phyloP scores from a whole-genome alignment of 257 asterid species.

The Schizonepeta tenuifolia region DNA sequence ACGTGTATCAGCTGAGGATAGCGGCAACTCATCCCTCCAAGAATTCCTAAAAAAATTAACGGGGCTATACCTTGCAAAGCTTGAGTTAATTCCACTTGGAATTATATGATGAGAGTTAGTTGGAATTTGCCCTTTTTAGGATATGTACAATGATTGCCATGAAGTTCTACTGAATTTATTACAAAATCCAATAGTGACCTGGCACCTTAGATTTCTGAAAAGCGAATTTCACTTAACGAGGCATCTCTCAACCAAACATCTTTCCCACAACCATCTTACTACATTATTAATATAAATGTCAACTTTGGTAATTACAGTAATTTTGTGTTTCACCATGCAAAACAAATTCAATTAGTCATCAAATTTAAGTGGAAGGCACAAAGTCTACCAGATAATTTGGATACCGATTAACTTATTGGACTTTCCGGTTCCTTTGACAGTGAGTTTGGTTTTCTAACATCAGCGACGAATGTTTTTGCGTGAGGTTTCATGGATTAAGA shows the following conservation, averaged over 20 bases:
- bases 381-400: neutral
- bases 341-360: neutral
- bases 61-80: no score
- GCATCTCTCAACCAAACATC: neutral
- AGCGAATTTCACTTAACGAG: neutral
- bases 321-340: neutral
- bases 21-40: no score
- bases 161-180: no score
- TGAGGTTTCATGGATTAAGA: neutral
- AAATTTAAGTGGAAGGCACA: neutral
- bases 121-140: no score
- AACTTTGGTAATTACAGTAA: neutral
- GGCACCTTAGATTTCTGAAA: no score
- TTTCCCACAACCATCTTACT: slow-evolving; percentile 3
- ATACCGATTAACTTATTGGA: neutral
- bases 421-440: neutral
- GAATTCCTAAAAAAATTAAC: no score
- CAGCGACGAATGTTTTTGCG: neutral
- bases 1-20: no score
- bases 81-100: no score
- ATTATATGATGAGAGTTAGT: no score
- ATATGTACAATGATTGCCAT: no score
- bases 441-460: neutral
- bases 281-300: neutral
- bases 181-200: no score